These are phyloP conservation scores for Corchorus olitorius DNA, from an alignment of 345 rosid genomes.

Conservation along the genomic window DNA sequence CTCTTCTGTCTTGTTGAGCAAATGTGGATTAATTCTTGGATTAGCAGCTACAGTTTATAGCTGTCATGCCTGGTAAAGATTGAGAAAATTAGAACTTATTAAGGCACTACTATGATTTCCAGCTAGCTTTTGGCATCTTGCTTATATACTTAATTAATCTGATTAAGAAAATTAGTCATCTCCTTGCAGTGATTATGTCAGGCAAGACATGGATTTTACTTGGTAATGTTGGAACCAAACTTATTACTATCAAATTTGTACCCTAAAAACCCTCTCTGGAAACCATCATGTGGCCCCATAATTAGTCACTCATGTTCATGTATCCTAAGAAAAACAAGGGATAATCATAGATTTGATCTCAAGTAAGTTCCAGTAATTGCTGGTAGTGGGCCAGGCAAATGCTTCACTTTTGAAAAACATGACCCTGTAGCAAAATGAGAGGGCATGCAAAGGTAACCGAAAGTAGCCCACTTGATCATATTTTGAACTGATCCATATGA, in stretches of 20 bases:
- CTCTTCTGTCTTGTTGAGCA: neutral
- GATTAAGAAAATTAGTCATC: neutral
- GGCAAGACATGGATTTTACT: neutral
- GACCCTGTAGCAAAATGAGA: conserved; percentile 10
- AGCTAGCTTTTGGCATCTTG: neutral
- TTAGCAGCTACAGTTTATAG: neutral
- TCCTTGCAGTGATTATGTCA: neutral
- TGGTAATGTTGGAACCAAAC: neutral
- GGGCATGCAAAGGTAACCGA: conserved; percentile 12
- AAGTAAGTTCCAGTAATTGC: neutral
- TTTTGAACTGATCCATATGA: neutral
- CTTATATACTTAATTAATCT: neutral
- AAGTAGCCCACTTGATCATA: neutral
- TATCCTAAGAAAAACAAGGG: neutral
- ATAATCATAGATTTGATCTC: conserved; percentile 16
- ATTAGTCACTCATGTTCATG: conserved; percentile 4
- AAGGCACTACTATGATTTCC: neutral
- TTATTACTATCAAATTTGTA: neutral
- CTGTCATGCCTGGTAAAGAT: neutral
- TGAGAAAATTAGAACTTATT: neutral
- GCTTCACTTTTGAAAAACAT: conserved; percentile 17
- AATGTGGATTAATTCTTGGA: neutral
- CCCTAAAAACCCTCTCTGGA: neutral
- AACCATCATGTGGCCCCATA: neutral
- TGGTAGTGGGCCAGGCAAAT: conserved; percentile 13